Evolutionary conservation across 352 stramenopile species (phyloP).

Genomic region (Pythium sp.): DNA sequence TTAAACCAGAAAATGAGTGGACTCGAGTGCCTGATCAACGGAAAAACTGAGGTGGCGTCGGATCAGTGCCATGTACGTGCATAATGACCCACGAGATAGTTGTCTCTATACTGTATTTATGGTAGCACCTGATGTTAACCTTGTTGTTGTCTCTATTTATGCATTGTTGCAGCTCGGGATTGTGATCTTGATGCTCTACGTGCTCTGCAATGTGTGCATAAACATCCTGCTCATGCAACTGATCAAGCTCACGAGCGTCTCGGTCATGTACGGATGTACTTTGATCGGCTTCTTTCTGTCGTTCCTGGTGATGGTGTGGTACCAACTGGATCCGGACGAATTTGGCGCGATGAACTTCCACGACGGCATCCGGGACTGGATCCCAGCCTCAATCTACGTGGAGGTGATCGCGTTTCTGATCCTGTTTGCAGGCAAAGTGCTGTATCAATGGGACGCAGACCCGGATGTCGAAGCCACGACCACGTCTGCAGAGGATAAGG

Average conservation of each 20-base stretch:
- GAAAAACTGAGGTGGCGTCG: constrained; percentile 55
- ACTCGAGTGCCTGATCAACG: constrained; percentile 77
- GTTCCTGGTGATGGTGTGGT: constrained; percentile 72
- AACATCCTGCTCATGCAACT: constrained; percentile 73
- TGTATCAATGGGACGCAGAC: constrained; percentile 82
- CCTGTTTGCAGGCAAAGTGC: constrained; percentile 62
- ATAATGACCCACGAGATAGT: not conserved
- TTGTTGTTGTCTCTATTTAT: not conserved
- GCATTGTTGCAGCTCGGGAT: constrained; percentile 49
- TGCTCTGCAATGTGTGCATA: constrained; percentile 77
- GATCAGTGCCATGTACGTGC: constrained; percentile 73
- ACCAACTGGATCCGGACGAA: constrained; percentile 69
- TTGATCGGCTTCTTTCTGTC: constrained; percentile 69
- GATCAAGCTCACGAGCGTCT: constrained; percentile 73
- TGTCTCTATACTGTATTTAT: not conserved
- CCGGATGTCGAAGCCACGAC: constrained; percentile 79
- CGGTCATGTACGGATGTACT: constrained; percentile 73
- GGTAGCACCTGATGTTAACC: not conserved
- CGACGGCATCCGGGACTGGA: constrained; percentile 64
- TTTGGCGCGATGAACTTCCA: constrained; percentile 59
- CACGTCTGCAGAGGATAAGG: constrained; percentile 81
- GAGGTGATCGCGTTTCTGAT: constrained; percentile 70
- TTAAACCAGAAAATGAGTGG: constrained; percentile 80
- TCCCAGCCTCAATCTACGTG: constrained; percentile 64
- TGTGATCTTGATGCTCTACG: constrained; percentile 62